Percentiles rank a stretch among this genome's conserved stretches.
These are phyloP conservation scores for Termitomyces sp. DNA, from an alignment of 768 basidiomycete species.

Conservation along the genomic window DNA sequence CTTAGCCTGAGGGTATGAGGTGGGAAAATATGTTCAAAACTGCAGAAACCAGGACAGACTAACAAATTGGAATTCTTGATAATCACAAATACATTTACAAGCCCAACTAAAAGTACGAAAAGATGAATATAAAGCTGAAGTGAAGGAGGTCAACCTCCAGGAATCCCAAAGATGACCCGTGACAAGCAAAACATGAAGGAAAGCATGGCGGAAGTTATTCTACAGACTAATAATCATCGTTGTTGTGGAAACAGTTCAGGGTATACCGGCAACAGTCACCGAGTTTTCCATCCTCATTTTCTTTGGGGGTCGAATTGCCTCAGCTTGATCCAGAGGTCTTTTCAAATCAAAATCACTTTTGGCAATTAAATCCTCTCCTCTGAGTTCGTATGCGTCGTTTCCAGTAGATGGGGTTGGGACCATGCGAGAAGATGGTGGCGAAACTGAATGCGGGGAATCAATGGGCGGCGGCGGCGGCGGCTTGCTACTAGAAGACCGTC, in stretches of 20 bases:
- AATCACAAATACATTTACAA: constrained; percentile 25
- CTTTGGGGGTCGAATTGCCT: constrained; percentile 50
- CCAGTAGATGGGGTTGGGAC: constrained; percentile 42
- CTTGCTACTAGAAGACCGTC: constrained; percentile 53
- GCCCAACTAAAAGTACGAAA: constrained; percentile 15
- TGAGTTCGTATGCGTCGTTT: constrained; percentile 29
- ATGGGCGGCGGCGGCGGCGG: constrained; percentile 26
- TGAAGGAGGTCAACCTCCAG: constrained; percentile 13
- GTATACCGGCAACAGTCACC: constrained; percentile 41
- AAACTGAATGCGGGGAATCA: constrained; percentile 41
- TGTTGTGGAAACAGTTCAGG: constrained; percentile 32
- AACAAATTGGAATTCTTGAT: constrained; percentile 5
- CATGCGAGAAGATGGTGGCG: constrained; percentile 53
- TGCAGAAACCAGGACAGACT: not conserved
- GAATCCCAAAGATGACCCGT: constrained; percentile 16
- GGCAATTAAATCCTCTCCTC: constrained; percentile 36
- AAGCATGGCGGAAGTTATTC: constrained; percentile 27
- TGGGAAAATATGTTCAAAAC: constrained; percentile 16
- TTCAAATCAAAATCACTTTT: constrained; percentile 54
- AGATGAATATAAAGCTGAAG: constrained; percentile 8
- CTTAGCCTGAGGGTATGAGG: not conserved
- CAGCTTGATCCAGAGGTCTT: constrained; percentile 50
- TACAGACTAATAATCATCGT: constrained; percentile 22
- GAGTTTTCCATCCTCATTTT: constrained; percentile 66
- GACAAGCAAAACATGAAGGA: constrained; percentile 19